Percentiles rank a stretch among this genome's conserved stretches.
These are phyloP conservation scores for Botryotinia globosa DNA, from an alignment of 2,329 filamentous ascomycete species.

Conservation along the genomic window DNA sequence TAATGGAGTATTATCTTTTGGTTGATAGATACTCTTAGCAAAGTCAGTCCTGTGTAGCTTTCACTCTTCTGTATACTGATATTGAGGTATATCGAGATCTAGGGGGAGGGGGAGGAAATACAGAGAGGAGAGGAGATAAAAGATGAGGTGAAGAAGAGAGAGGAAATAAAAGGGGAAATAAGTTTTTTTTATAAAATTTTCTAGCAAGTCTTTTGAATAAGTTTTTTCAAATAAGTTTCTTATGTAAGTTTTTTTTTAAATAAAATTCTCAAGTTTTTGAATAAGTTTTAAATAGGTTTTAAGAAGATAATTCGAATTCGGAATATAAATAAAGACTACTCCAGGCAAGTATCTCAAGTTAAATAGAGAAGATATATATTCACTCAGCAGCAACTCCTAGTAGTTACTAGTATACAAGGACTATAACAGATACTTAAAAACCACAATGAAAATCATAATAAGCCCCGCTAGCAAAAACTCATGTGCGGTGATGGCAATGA, in stretches of 20 bases:
- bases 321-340: too few species aligned
- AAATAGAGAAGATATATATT: background rate
- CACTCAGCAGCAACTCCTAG: accelerated
- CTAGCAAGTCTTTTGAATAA: too few species aligned
- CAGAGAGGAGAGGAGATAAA: background rate
- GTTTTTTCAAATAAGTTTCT: too few species aligned
- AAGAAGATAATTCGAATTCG: background rate
- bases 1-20: background rate
- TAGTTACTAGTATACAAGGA: background rate
- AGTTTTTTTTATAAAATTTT: too few species aligned
- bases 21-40: background rate
- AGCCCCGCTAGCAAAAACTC: background rate
- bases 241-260: too few species aligned
- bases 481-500: background rate
- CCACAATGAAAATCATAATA: background rate
- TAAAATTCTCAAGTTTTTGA: too few species aligned
- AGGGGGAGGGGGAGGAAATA: background rate
- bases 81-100: background rate
- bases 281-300: too few species aligned
- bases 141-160: background rate
- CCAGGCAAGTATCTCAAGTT: accelerated
- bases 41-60: background rate
- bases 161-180: too few species aligned
- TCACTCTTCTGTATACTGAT: background rate
- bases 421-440: accelerated